Evolutionary conservation across 495 filamentous ascomycete species (phyloP).

Genomic region (Penicillium ucsense): DNA sequence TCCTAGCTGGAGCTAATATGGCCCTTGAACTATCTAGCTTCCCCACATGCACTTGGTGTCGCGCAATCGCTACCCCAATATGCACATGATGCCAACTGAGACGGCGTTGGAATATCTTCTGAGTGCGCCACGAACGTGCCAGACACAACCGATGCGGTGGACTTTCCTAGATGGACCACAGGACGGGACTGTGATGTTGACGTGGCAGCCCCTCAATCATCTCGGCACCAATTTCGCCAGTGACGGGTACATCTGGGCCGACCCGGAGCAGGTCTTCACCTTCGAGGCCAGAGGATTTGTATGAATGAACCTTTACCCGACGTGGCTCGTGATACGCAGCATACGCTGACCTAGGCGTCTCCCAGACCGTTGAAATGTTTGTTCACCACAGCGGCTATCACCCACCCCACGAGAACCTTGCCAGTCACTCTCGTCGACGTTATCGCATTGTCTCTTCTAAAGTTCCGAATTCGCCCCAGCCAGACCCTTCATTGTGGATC

Average conservation of each 20-base stretch:
- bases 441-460: slow-evolving; percentile 68
- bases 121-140: slow-evolving; percentile 67
- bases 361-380: slow-evolving; percentile 69
- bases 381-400: slow-evolving; percentile 70
- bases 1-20: no score
- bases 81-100: slow-evolving; percentile 53
- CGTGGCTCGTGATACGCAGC: no score
- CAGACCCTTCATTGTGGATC: slow-evolving; percentile 82
- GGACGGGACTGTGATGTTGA: slow-evolving; percentile 72
- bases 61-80: slow-evolving; percentile 58
- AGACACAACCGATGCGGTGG: slow-evolving; percentile 76
- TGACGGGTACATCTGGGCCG: slow-evolving; percentile 87
- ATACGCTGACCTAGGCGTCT: no score
- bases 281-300: slow-evolving; percentile 71
- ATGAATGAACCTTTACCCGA: slow-evolving; percentile 21
- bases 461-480: slow-evolving; percentile 48
- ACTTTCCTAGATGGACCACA: slow-evolving; percentile 74
- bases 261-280: slow-evolving; percentile 59
- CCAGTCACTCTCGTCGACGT: slow-evolving; percentile 66
- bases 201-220: slow-evolving; percentile 70
- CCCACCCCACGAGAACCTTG: slow-evolving; percentile 52
- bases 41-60: slow-evolving; percentile 83
- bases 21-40: slow-evolving; percentile 38
- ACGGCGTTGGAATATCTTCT: slow-evolving; percentile 69
- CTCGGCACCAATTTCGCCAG: slow-evolving; percentile 65